Percentiles rank a stretch among this genome's conserved stretches.
These are phyloP conservation scores for Clavispora carvajalis DNA, from an alignment of 805 yeast species.

Conservation along the genomic window DNA sequence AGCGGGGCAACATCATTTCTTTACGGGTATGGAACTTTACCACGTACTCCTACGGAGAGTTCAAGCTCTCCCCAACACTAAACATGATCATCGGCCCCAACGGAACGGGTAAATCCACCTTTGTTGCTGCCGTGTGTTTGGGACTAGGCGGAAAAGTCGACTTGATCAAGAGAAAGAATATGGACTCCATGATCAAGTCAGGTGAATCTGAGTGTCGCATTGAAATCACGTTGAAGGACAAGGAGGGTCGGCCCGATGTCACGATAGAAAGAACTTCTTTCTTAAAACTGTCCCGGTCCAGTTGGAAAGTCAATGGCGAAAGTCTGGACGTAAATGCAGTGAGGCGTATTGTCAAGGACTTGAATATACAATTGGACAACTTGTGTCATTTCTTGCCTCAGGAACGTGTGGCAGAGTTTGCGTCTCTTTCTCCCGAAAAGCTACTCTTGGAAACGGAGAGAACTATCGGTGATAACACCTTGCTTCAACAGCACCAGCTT, in stretches of 20 bases:
- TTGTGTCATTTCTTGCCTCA: slow-evolving; percentile 94
- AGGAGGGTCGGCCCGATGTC: slow-evolving; percentile 26
- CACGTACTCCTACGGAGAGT: slow-evolving; percentile 65
- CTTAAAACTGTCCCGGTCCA: slow-evolving; percentile 35
- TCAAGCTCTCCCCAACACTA: slow-evolving; percentile 71
- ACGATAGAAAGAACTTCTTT: slow-evolving; percentile 44
- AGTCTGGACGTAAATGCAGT: slow-evolving; percentile 41
- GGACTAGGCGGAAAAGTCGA: slow-evolving; percentile 80
- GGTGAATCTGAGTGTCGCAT: slow-evolving; percentile 47
- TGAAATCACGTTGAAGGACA: slow-evolving; percentile 46
- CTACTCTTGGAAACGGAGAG: slow-evolving; percentile 73
- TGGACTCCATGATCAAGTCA: slow-evolving; percentile 67
- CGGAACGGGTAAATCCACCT: slow-evolving; percentile 92
- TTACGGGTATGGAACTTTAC: slow-evolving; percentile 59
- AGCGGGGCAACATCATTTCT: slow-evolving; percentile 46
- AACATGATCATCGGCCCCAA: slow-evolving; percentile 95
- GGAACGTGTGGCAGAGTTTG: slow-evolving; percentile 90
- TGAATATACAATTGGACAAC: slow-evolving; percentile 83
- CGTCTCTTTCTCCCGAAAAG: slow-evolving; percentile 70
- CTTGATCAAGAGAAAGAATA: slow-evolving; percentile 61
- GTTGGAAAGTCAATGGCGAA: slow-evolving; percentile 46
- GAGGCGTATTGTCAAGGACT: slow-evolving; percentile 36
- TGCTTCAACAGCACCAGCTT: slow-evolving; percentile 51
- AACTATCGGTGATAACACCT: slow-evolving; percentile 61
- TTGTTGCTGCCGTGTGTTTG: slow-evolving; percentile 87